A percentile compares a stretch with the other conserved stretches of the same genome.
phyloP scores from a whole-genome alignment of 2,329 filamentous ascomycete genomes.

The Zymoseptoria pseudotritici region DNA sequence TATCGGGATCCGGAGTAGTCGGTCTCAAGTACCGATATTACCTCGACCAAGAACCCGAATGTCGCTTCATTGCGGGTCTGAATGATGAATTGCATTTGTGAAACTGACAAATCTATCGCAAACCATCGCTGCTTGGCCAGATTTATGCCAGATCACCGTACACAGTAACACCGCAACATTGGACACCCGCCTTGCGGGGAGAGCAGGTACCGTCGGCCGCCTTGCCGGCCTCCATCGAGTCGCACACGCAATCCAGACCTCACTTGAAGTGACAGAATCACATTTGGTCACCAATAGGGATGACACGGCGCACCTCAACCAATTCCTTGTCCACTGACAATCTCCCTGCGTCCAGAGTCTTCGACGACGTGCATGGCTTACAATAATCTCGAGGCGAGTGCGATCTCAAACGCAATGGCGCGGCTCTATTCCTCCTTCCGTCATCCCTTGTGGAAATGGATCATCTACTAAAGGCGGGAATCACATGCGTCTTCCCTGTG shows the following conservation, averaged over 20 bases:
- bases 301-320: not conserved
- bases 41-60: not conserved
- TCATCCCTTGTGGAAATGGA: conserved; percentile 7
- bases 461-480: not conserved
- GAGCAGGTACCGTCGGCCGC: not conserved
- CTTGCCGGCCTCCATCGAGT: not conserved
- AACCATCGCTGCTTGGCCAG: not conserved
- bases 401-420: conserved; percentile 8
- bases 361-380: not conserved
- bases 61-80: not conserved
- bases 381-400: not conserved
- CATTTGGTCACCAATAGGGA: not conserved
- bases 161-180: not conserved
- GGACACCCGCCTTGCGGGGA: not conserved
- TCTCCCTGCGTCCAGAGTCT: not conserved
- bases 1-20: not conserved
- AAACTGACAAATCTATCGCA: not conserved
- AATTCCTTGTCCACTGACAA: not conserved
- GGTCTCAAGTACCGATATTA: not conserved
- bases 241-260: not conserved
- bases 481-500: not conserved
- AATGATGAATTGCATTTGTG: not conserved
- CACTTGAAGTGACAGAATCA: not conserved
- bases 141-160: not conserved
- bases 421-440: conserved; percentile 1